Evolutionary conservation across 2,329 filamentous ascomycete genomes (phyloP), one percentile per base, ranked within the genome.

Genomic region (Venturia pyrina): DNA sequence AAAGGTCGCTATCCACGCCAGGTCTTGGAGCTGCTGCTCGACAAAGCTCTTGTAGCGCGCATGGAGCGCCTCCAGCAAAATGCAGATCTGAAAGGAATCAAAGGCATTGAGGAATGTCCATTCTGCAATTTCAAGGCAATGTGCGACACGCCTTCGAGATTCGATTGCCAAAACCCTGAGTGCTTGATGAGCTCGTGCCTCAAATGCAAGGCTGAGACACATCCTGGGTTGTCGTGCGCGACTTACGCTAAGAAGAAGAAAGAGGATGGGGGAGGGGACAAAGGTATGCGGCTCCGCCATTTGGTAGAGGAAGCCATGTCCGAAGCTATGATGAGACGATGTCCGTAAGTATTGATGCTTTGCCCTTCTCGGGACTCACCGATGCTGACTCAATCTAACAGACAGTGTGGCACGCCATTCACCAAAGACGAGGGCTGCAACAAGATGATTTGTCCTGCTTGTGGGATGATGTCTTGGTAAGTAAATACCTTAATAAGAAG

Each of bases 291-390:
- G 4, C 80, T 84, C 21, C 85, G 89, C 19, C 89, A 88, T 68
- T 75, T 80, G 3, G 85, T 96, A 40, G 91, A 96, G 74, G 91
- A 96, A 73, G 91, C 90, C 24, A 93, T 93, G 89, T 91, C 89
- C 2, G 82, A 83, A 19, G 91, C 91, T 1, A 71, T 96, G 69
- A 89, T 96, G 65, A 84, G 91, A 24, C 85, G 80, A 37, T 96
- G 91, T 79, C 91, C 90, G 69, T 72, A 67, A 56, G 69, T 69
- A 32, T 37, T 24, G 28, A 11, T 21, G 2, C 32, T 28, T 28
- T 53, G 10, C 48, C 48, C 10, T 28, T 21, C n/a, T 50, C 5
- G 21, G 15, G 8, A 53, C 11, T 21, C 10, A 4, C 7, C 48
- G 28, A 37, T 11, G 32, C 53, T 59, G 32, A 59, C 32, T n/a